phyloP scores from a whole-genome alignment of 2,329 filamentous ascomycete genomes.

The Penicillium sp. region DNA sequence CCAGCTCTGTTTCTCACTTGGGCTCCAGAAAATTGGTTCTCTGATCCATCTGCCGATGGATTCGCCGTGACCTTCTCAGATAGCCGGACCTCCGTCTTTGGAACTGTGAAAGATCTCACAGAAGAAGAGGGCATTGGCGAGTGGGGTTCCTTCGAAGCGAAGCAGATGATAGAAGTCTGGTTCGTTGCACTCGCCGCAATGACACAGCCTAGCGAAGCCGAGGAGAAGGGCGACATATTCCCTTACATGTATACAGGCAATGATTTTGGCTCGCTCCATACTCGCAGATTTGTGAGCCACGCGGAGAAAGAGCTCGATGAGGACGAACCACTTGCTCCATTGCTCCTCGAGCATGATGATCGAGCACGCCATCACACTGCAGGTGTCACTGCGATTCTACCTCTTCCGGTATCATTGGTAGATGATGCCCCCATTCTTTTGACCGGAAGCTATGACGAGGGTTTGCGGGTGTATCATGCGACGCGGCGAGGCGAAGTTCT shows the following conservation, averaged over 20 bases:
- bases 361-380: conserved; percentile 68
- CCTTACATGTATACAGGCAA: conserved; percentile 44
- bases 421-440: conserved; percentile 64
- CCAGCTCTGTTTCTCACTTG: conserved; percentile 76
- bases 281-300: conserved; percentile 35
- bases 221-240: background rate
- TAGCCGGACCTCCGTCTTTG: conserved; percentile 64
- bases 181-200: conserved; percentile 39
- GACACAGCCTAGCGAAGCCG: background rate
- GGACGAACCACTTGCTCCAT: conserved; percentile 18
- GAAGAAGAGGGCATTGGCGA: conserved; percentile 23
- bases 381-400: conserved; percentile 85
- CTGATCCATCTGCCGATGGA: conserved; percentile 41
- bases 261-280: conserved; percentile 43
- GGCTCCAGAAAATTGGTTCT: conserved; percentile 58
- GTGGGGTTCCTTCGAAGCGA: conserved; percentile 32
- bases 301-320: conserved; percentile 11
- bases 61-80: conserved; percentile 74
- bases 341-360: conserved; percentile 45
- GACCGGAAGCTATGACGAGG: conserved; percentile 92
- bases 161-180: conserved; percentile 45
- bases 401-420: conserved; percentile 54
- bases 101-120: conserved; percentile 39
- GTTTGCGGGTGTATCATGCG: conserved; percentile 65
- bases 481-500: conserved; percentile 55